Percentiles rank a stretch among this genome's conserved stretches.
These are phyloP conservation scores for Diaporthe helianthi DNA, from an alignment of 2,329 filamentous ascomycete genomes.

Conservation along the genomic window DNA sequence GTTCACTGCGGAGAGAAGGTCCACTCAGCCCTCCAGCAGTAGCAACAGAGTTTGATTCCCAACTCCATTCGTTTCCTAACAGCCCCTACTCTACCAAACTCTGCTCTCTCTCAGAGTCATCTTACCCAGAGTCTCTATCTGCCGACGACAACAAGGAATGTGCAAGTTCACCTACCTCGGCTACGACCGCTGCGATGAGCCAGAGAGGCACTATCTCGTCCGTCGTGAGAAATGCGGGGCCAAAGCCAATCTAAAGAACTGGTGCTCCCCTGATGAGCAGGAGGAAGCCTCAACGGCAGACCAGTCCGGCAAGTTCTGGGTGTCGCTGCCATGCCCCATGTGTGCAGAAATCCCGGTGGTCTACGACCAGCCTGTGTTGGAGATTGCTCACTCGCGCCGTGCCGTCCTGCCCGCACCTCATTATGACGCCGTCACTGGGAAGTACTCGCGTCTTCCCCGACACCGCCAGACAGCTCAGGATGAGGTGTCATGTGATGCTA, in stretches of 20 bases:
- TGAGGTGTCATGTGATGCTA: conserved; percentile 13
- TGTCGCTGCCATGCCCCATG: conserved; percentile 31
- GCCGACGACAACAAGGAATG: conserved; percentile 16
- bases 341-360: conserved; percentile 32
- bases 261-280: conserved; percentile 34
- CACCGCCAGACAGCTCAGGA: conserved; percentile 20
- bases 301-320: conserved; percentile 24
- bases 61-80: background rate
- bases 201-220: conserved; percentile 35
- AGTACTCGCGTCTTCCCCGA: conserved; percentile 29
- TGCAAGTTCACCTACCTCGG: conserved; percentile 36
- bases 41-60: conserved; percentile 16
- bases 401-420: conserved; percentile 33
- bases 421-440: conserved; percentile 32
- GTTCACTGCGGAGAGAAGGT: conserved; percentile 27
- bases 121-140: background rate
- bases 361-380: conserved; percentile 35
- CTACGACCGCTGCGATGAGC: conserved; percentile 34
- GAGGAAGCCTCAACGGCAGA: conserved; percentile 28
- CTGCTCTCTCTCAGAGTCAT: conserved; percentile 14
- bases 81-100: conserved; percentile 5
- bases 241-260: conserved; percentile 35
- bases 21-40: conserved; percentile 17
- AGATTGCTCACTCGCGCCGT: conserved; percentile 34
- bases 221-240: conserved; percentile 33